Base-by-base conservation (phyloP, 306 rosid genomes). In the Trifolium fragiferum region DNA sequence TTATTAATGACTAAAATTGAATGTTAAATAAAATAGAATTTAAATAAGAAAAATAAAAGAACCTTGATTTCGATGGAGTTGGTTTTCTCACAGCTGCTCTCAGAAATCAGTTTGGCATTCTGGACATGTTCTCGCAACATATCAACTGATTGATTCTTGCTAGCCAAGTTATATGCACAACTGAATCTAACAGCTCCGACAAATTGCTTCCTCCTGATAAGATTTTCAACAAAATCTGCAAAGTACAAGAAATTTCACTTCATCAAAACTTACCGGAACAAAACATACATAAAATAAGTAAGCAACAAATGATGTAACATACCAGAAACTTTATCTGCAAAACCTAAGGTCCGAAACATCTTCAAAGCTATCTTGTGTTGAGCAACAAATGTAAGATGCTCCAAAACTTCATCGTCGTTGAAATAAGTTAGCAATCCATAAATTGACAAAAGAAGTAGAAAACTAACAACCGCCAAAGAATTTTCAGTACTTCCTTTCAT, bases 101-200 rank as follows among this genome's bases (percentile, higher is more conserved):
- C 16, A 38, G 19, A 40, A 49, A 49, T 15, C 44, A 19, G 33
- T 32, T 70, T 69, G 37, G 27, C 77, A 72, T 80, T 72, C 47
- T 53, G 60, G 67, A 83, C 32, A 13, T 77, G 55, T 41, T 73
- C 81, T 13, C 66, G 49, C 41, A 90, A 72, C 41, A 88, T 66
- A 18, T 54, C 80, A 47, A 60, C 78, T 2, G 87, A 85, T 7
- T 77, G 70, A 79, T 82, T 75, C 67, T 75, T 71, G 68, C 50
- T 68, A 23, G 14, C 66, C 80, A 85, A 78, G 38, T 82, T 74
- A 70, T 78, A 86, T 64, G 82, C 79, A 43, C 76, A 85, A 4
- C 82, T 70, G 76, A 86, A 84, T 68, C 84, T 49, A 16, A n/a
- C 55, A n/a, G 55, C 55, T 7, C 2, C 55, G n/a, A 15, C 35